Evolutionary conservation across 2,329 filamentous ascomycete genomes (phyloP), one percentile per base, ranked within the genome.

Genomic region (Penicillium sp.): DNA sequence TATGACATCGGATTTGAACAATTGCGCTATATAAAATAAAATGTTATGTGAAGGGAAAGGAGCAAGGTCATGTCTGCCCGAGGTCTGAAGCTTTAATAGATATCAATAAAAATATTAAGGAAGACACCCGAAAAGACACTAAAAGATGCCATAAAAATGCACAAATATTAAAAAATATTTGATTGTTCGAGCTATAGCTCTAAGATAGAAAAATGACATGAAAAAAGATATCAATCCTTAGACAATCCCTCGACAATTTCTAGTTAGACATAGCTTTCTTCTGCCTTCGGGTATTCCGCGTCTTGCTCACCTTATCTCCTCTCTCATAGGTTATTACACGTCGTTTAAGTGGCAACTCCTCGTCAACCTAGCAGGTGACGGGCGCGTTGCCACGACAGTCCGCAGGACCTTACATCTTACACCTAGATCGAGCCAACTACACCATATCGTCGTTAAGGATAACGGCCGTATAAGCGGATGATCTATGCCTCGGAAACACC

Each of bases 1-100:
- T 53, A 75, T 79, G 64, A 81, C 79, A 0, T 76, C 76, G 2
- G 78, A 81, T 1, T 78, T 82, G 59, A 79, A 79, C 7, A 80
- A 80, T 53, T 86, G 75, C 15, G 6, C 4, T 8, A 6, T 25
- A 25, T 0, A 17, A 25, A 42, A 42, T 17, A 25, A 42, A 25
- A 10, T 0, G 21, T 10, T 8, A 25, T 17, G 15, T 6, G 8
- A 42, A 38, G 36, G n/a, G 9, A 38, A n/a, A 38, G 17, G n/a
- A 38, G 36, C 36, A 19, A 38, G n/a, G n/a, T 12, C 15, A 17
- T 35, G 15, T 13, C 33, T 35, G 13, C 33, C 36, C 9, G n/a
- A 38, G 36, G 36, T n/a, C 36, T 38, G n/a, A 38, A 10, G 17
- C n/a, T 4, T 19, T 5, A 19, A 19, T n/a, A n/a, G n/a, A 19